These are phyloP conservation scores for Oehlia diaphana DNA, from an alignment of 192 early-diverging fungal species.

Conservation along the genomic window DNA sequence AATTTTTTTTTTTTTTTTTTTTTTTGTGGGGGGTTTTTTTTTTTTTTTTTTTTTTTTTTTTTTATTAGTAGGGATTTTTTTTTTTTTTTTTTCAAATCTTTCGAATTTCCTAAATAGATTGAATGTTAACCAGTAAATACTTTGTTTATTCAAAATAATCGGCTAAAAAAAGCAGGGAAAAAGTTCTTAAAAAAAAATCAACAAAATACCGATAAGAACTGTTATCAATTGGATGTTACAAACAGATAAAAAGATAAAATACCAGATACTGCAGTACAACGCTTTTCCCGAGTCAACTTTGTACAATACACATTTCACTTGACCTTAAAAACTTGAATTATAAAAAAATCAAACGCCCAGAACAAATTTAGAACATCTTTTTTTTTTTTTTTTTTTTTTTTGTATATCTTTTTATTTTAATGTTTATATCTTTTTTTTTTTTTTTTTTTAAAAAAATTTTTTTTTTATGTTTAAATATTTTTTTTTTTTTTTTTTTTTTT, in stretches of 20 bases:
- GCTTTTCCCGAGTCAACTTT: background rate
- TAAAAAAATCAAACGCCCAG: background rate
- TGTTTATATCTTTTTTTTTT: too few relatives aligned
- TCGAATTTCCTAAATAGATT: background rate
- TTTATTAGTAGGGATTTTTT: conserved; percentile 8
- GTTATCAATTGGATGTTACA: conserved; percentile 10
- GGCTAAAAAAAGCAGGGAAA: background rate
- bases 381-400: too few relatives aligned
- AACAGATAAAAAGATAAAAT: conserved; percentile 22
- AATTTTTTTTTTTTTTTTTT: too few relatives aligned
- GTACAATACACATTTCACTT: background rate
- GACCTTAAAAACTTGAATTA: background rate
- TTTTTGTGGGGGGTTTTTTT: too few relatives aligned
- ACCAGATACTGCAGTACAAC: background rate
- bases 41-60: conserved; percentile 21
- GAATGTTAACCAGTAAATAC: background rate
- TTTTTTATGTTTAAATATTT: too few relatives aligned
- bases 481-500: too few relatives aligned
- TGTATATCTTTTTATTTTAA: too few relatives aligned
- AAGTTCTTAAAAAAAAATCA: background rate
- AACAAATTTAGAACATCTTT: background rate
- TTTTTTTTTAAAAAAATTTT: too few relatives aligned
- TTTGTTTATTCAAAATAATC: conserved; percentile 7
- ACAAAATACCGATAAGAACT: conserved; percentile 6
- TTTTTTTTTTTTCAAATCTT: background rate